These are phyloP conservation scores for Geotrichum restrictum DNA, from an alignment of 1,139 yeast genomes.

Conservation along the genomic window DNA sequence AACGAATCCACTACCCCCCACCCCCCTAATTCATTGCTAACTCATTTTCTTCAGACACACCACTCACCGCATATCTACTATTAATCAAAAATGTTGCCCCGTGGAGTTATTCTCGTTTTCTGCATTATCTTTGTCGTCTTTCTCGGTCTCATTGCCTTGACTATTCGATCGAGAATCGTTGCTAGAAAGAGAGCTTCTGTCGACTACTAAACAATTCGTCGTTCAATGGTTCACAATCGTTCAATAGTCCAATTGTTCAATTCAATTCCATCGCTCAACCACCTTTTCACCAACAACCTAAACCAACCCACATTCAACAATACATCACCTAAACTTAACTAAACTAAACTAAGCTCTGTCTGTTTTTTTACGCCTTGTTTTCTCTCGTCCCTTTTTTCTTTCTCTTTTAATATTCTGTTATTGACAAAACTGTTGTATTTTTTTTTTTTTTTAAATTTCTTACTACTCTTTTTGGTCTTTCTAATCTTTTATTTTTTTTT, in stretches of 20 bases:
- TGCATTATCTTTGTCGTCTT: slow-evolving; percentile 46
- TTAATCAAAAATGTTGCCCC: slow-evolving; percentile 44
- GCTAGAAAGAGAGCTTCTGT: slow-evolving; percentile 20
- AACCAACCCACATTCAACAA: neutral
- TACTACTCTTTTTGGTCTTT: neutral
- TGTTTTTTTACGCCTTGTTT: neutral
- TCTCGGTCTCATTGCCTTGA: slow-evolving; percentile 23
- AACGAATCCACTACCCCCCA: no score
- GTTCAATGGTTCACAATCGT: neutral
- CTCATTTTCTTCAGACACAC: no score
- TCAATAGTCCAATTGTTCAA: neutral
- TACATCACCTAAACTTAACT: no score
- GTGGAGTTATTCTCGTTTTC: slow-evolving; percentile 53
- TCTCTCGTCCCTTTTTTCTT: neutral
- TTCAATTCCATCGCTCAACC: neutral
- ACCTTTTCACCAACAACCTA: neutral
- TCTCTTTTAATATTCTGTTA: neutral
- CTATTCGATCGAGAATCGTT: slow-evolving; percentile 19
- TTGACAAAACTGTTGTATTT: no score
- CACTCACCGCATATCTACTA: no score
- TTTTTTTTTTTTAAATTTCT: neutral
- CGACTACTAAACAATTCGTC: slow-evolving; percentile 15
- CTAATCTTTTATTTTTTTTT: neutral
- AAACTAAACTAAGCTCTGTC: neutral
- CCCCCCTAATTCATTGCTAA: no score